Base-by-base conservation (phyloP, 257 asterid genomes). In the Solanum rostratum region DNA sequence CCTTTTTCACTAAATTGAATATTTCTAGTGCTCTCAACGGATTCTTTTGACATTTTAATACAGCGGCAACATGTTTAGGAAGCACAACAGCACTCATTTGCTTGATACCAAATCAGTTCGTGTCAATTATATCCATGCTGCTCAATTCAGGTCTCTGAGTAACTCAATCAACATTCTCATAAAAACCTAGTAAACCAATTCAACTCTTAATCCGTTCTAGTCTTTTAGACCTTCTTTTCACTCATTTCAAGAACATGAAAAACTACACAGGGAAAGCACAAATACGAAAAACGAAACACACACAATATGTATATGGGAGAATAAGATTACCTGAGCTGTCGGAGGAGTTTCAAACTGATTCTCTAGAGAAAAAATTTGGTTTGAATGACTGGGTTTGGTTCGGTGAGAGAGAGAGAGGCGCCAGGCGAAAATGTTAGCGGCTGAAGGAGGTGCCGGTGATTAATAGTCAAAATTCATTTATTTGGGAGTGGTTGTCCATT, bases 1-100 rank as follows among this genome's bases (percentile, higher is more conserved):
- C 97, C 69, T 85, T 93, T 88, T 90, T 91, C 45, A 91, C 94
- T 19, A 94, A 90, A 89, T 91, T 90, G 89, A 96, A 96, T 91
- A 95, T 92, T 87, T 95, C 94, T 70, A 96, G 92, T 63, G 99
- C 99, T 90, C 92, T 96, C 14, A 92, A 60, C 30, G 99, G 99
- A 78, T 91, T 92, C 89, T 87, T 92, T 85, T 96, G 97, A 85
- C 86, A 87, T 84, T 90, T 90, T 71, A 96, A 86, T 12, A 96
- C 97, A 13, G 97, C 93, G 46, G 95, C 92, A 79, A 95, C 98
- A 91, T 96, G 99, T 82, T 93, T 94, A 50, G 98, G 93, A 20
- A 95, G 97, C 78, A 96, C 88, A 84, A 91, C 85, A 82, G 84
- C 82, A 89, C 88, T 91, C 98, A 96, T 95, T 68, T 91, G 22